Evolutionary conservation across 2,329 filamentous ascomycete species (phyloP), one percentile per base, ranked within the genome.

Genomic region (Zymoseptoria ardabiliae): DNA sequence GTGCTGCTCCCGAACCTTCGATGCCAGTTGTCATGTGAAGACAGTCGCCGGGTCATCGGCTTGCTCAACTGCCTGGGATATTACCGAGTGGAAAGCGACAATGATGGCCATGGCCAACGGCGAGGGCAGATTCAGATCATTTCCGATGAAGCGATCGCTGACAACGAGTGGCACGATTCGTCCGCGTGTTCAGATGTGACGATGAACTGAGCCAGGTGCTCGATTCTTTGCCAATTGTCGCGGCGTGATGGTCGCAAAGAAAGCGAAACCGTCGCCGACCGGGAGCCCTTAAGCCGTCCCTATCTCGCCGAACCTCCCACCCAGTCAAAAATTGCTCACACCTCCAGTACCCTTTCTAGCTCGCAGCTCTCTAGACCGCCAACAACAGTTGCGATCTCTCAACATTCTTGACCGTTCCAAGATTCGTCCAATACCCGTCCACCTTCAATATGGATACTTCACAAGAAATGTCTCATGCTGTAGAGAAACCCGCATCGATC

Each of bases 401-500:
- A 25, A 25, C n/a, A 53, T 53, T 53, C 51, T 53, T 53, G 51
- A 53, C 51, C 51, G 19, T 23, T 17, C 10, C 52, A n/a, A 41
- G 30, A n/a, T 0, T 21, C n/a, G 20, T 20, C 19, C 53, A 19
- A 55, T 17, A 23, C 20, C 22, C 51, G 8, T 28, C 22, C 22
- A 6, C 17, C 11, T 19, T n/a, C 51, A 57, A 13, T 30, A 60
- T 57, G 58, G 51, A 56, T 25, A 13, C 48, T 50, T 57, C 58
- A 23, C 57, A 50, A 45, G 48, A 58, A 51, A 35, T 54, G 21
- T 51, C 51, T 54, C 20, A 45, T 50, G 51, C 51, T 19, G 52
- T 20, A 28, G 53, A 54, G 30, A 64, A 62, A 56, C 48, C 64
- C 20, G 56, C 59, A 20, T 63, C 65, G 50, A 57, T 63, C 19